Evolutionary conservation across 176 grass and related monocot species (phyloP).

Genomic region (Oryza glaberrima): DNA sequence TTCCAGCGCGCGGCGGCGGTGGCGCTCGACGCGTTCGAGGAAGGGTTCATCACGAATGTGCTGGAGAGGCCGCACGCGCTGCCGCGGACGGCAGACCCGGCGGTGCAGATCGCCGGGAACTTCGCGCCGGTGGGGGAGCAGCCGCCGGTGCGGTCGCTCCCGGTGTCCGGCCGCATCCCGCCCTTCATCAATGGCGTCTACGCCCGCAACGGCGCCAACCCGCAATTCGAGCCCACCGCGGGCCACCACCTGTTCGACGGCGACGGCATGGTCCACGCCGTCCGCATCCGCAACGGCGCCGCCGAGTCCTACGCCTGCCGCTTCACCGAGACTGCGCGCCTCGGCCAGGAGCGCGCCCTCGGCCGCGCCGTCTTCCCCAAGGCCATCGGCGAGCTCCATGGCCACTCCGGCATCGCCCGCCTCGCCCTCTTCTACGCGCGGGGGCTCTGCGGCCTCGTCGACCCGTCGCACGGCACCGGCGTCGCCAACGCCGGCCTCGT

Average conservation of each 20-base stretch:
- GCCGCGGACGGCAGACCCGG: constrained; percentile 58
- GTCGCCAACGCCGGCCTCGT: constrained; percentile 91
- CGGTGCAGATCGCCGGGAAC: constrained; percentile 80
- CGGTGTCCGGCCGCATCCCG: constrained; percentile 62
- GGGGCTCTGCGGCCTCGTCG: constrained; percentile 58
- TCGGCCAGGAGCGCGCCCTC: constrained; percentile 51
- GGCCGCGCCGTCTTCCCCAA: constrained; percentile 75
- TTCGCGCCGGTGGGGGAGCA: constrained; percentile 75
- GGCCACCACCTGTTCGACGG: constrained; percentile 96
- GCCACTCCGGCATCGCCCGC: constrained; percentile 71
- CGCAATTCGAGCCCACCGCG: constrained; percentile 52
- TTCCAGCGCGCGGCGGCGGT: constrained; percentile 59
- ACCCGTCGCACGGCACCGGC: constrained; percentile 63
- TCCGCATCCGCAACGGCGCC: constrained; percentile 56
- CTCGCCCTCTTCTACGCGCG: constrained; percentile 79
- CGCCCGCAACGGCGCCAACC: constrained; percentile 89
- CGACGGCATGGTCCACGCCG: constrained; percentile 92
- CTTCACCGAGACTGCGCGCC: constrained; percentile 67
- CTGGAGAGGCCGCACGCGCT: constrained; percentile 62
- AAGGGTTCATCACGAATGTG: constrained; percentile 47
- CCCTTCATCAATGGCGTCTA: constrained; percentile 74
- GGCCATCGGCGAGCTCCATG: constrained; percentile 94
- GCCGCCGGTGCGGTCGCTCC: constrained; percentile 35
- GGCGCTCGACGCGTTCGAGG: constrained; percentile 65
- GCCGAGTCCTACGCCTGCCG: constrained; percentile 81